phyloP scores from a whole-genome alignment of 805 yeast species.

The Starmerella potacharoeniae region DNA sequence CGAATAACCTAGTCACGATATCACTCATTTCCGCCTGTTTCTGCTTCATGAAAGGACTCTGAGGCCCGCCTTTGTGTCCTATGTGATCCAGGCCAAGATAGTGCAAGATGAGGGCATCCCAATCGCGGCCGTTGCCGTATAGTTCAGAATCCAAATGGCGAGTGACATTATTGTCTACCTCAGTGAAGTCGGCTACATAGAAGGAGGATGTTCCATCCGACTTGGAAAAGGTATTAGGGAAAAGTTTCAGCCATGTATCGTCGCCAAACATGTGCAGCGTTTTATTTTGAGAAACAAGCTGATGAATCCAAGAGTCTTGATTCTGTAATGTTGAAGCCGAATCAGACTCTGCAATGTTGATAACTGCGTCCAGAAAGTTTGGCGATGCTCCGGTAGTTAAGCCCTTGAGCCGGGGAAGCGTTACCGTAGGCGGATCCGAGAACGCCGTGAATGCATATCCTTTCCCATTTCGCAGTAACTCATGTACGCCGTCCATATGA shows the following conservation, averaged over 20 bases:
- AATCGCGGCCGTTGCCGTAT: constrained; percentile 28
- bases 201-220: constrained; percentile 86
- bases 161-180: constrained; percentile 88
- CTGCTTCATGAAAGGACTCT: constrained; percentile 62
- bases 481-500: constrained; percentile 55
- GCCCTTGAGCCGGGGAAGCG: constrained; percentile 74
- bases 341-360: constrained; percentile 87
- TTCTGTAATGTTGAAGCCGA: constrained; percentile 52
- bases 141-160: constrained; percentile 64
- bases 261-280: constrained; percentile 83
- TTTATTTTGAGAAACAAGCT: constrained; percentile 37
- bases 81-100: constrained; percentile 93
- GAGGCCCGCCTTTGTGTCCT: constrained; percentile 94
- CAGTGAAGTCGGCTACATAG: constrained; percentile 88
- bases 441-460: constrained; percentile 86
- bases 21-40: constrained; percentile 83
- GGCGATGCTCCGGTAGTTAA: constrained; percentile 84
- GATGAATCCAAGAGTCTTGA: constrained; percentile 83
- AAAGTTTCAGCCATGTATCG: constrained; percentile 92
- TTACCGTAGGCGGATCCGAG: constrained; percentile 93
- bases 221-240: constrained; percentile 55
- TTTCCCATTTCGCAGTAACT: constrained; percentile 46
- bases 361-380: constrained; percentile 82
- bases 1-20: constrained; percentile 45
- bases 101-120: constrained; percentile 86